phyloP scores from a whole-genome alignment of 2,329 filamentous ascomycete species.

The Chalaropsis thielavioides region DNA sequence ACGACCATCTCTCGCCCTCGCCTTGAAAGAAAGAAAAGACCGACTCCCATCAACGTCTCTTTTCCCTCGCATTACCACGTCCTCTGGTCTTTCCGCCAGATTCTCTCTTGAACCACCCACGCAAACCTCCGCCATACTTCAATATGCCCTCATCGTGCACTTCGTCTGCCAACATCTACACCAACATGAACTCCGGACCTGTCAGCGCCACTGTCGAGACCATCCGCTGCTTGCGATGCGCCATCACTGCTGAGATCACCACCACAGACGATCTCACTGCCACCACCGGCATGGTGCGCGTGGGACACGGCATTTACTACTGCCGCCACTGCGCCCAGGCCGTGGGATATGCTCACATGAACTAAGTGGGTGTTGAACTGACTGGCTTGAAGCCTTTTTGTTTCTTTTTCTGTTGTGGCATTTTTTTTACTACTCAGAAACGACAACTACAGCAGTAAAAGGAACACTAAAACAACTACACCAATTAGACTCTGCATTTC shows the following conservation, averaged over 20 bases:
- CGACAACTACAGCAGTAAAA: too few relatives aligned
- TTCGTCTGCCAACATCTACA: conserved; percentile 23
- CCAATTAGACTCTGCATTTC: background rate
- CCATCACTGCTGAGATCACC: conserved; percentile 44
- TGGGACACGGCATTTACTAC: conserved; percentile 48
- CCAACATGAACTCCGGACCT: conserved; percentile 35
- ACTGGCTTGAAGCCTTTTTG: background rate
- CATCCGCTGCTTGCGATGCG: conserved; percentile 48
- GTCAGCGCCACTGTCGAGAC: conserved; percentile 42
- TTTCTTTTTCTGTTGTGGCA: background rate
- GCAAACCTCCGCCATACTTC: conserved; percentile 22
- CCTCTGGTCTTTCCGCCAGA: background rate
- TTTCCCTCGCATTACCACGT: background rate
- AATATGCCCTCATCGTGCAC: conserved; percentile 32
- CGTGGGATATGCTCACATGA: conserved; percentile 45
- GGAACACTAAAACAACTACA: background rate
- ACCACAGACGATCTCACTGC: conserved; percentile 43
- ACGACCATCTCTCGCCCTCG: background rate
- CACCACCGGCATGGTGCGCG: conserved; percentile 45
- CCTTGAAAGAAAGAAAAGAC: background rate
- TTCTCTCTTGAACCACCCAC: background rate
- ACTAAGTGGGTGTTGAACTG: background rate
- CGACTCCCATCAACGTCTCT: background rate
- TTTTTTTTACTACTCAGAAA: too few relatives aligned
- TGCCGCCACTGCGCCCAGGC: conserved; percentile 49